Evolutionary conservation across 176 grass and related monocot species (phyloP), one percentile per base, ranked within the genome.

Genomic region (Pontederia paniculata): DNA sequence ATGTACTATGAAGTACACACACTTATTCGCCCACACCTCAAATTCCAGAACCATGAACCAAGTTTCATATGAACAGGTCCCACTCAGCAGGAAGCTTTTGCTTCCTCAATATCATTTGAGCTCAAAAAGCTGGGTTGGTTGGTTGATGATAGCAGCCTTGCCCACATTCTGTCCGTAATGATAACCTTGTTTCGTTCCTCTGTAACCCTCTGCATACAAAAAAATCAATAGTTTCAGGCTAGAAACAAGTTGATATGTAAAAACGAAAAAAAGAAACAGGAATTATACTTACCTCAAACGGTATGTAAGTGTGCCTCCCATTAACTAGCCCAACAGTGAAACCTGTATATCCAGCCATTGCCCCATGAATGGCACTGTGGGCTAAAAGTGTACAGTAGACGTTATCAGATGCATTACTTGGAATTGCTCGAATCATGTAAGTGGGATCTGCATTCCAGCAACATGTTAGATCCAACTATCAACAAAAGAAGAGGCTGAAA

Each of bases 391-490:
- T 67, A 25, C 50, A 67, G 28, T 54, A 54, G 48, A 67, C 64
- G 21, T 67, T 67, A 17, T 67, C 64, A 21, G 64, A 67, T 9
- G 64, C 64, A 54, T 54, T 67, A 28, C 64, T 67, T 44, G 64
- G 64, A 54, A 67, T 67, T 54, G 64, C 64, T 14, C 64, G 64
- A 44, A 67, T 67, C 64, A 67, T 67, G n/a, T 67, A 67, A 14
- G 64, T 67, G 7, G 64, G 64, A 67, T 67, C 64, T 67, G 64
- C 50, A 54, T 43, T 16, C 10, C 37, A 52, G 14, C 17, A 67
- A 53, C 4, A 49, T 20, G 22, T 54, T 43, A 53, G 8, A 53
- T 57, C 10, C 21, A 14, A 21, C 23, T 15, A n/a, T 54, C 53
- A 1, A 53, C 11, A 20, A 18, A 67, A 8, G 9, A 20, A 7